Conservation (phyloP, 1,139 yeast species). For the Protomyces inouyei region DNA sequence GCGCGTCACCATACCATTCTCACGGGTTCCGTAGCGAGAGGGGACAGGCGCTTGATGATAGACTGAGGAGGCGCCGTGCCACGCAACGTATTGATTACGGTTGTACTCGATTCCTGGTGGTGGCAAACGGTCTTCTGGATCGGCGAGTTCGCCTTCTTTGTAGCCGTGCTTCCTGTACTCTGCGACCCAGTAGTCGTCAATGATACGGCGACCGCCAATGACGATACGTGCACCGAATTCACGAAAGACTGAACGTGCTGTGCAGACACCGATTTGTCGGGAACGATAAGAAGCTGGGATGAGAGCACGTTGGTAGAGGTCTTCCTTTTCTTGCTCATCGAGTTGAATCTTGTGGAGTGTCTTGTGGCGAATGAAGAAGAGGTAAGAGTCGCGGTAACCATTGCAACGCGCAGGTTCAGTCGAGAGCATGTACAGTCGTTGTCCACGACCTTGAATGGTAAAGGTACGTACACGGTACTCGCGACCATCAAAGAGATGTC, state of each 20-base stretch:
- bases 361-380: conserved; percentile 79
- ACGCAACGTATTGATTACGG: conserved; percentile 50
- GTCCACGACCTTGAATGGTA: conserved; percentile 68
- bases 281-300: conserved; percentile 90
- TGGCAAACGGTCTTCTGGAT: conserved; percentile 57
- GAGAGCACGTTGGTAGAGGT: conserved; percentile 71
- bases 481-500: conserved; percentile 70
- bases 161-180: conserved; percentile 66
- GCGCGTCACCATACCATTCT: conserved; percentile 34
- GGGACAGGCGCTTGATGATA: conserved; percentile 39
- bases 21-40: conserved; percentile 22
- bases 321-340: conserved; percentile 73
- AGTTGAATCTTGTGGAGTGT: conserved; percentile 68
- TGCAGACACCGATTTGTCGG: conserved; percentile 79
- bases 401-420: conserved; percentile 95
- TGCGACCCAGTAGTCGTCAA: conserved; percentile 86
- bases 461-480: conserved; percentile 76
- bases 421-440: conserved; percentile 75
- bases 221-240: conserved; percentile 89
- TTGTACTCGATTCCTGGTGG: conserved; percentile 46
- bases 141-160: conserved; percentile 75
- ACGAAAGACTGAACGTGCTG: conserved; percentile 82
- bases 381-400: conserved; percentile 89
- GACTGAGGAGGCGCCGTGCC: conserved; percentile 49
- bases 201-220: conserved; percentile 70